Base-by-base conservation (phyloP, 2,329 filamentous ascomycete species). In the Trichophyton rubrum region DNA sequence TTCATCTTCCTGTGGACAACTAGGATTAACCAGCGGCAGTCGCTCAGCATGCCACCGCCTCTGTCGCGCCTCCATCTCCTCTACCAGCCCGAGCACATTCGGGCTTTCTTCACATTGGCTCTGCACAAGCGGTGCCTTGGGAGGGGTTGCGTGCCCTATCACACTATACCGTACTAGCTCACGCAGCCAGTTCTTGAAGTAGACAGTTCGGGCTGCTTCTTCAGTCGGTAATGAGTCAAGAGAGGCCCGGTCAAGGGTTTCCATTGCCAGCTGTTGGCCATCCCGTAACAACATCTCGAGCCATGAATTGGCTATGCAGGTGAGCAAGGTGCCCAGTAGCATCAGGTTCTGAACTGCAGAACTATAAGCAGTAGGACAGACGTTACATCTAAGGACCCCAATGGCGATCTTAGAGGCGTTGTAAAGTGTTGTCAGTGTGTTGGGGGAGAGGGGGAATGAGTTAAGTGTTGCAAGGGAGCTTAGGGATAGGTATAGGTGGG, bases 331-430 rank as follows among this genome's bases (percentile, higher is more conserved):
- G 11, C 72, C 73, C n/a, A 72, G 70, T 56, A 78, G 70, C 74
- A 77, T 77, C 51, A 78, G 70, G 59, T 78, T 78, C 62, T 78
- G 76, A 24, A 75, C 65, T 5, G 72, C 71, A 1, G 74, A 73
- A 38, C 73, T 70, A 60, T 77, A 77, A 38, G 67, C 69, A 41
- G 70, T 69, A 1, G 75, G 75, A 61, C 76, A 78, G 17, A 70
- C 64, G 49, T 68, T 65, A 62, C 76, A 78, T 63, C 73, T 74
- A 27, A 78, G 71, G 13, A 77, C 74, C 20, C 69, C 65, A 33
- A 69, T 69, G 13, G 74, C 74, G 8, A 74, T 78, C 60, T 70
- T 69, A 27, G 75, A 70, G 15, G 73, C 73, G n/a, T 71, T 74
- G 56, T 73, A 73, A 17, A 78, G 65, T 0, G 76, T 76, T 58